A percentile compares a stretch with the other conserved stretches of the same genome.
These are phyloP conservation scores for Omphalotus guepiniiformis DNA, from an alignment of 768 basidiomycete species.

Conservation along the genomic window DNA sequence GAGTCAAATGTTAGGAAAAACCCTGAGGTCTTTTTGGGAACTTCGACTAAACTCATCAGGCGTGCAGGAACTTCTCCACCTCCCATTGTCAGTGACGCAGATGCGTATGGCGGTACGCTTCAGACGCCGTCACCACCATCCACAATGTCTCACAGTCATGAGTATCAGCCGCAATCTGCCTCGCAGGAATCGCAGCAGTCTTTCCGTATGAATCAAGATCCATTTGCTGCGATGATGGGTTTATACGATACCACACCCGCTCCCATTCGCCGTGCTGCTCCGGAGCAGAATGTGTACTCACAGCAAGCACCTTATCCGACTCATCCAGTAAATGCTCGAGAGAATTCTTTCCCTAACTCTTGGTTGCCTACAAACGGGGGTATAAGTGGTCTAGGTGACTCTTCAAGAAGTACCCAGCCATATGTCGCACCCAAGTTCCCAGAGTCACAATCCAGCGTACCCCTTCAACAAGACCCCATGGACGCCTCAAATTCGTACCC, in stretches of 20 bases:
- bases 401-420: too few relatives aligned
- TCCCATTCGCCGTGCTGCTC: not conserved
- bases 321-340: too few relatives aligned
- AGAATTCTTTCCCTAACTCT: too few relatives aligned
- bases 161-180: not conserved
- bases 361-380: not conserved
- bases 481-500: not conserved
- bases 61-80: not conserved
- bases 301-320: not conserved
- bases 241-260: not conserved
- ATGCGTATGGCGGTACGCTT: not conserved
- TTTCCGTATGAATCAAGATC: not conserved
- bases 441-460: not conserved
- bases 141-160: not conserved
- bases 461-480: not conserved
- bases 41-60: conserved; percentile 14
- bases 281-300: not conserved
- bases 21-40: conserved; percentile 18
- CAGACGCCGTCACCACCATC: not conserved
- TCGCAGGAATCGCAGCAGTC: not conserved
- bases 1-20: conserved; percentile 16
- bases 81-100: not conserved
- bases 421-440: not conserved
- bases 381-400: too few relatives aligned
- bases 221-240: conserved; percentile 5